Base-by-base conservation (phyloP, 805 yeast genomes). In the Saccharomycopsis javanensis region DNA sequence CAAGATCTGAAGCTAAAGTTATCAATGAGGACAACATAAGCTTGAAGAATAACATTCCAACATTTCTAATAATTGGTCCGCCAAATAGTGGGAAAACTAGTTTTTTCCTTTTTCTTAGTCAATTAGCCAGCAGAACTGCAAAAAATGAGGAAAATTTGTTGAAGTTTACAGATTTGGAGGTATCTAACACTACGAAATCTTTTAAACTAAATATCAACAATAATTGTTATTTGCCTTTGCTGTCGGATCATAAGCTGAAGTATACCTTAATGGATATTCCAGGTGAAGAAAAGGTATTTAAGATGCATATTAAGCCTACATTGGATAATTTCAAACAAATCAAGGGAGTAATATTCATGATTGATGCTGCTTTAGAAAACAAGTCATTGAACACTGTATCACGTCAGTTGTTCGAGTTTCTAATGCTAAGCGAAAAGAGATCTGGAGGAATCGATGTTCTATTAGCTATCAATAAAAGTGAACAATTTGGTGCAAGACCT, bases 401-500 rank as follows among this genome's bases (percentile, higher is more conserved):
- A 0, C 74, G 76, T 59, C 78, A 79, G 59, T 69, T 89, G 60
- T 78, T 83, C 67, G 74, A 79, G 52, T 71, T 89, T 46, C 74
- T 90, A 50, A 72, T 78, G 42, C 64, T 75, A 16, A 81, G 92
- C 1, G 97, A 88, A 66, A 59, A 64, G 15, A 71, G 70, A 62
- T 72, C 76, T 54, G 80, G 83, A 16, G 95, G 95, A 3, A 77
- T 86, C 23, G 92, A 88, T 66, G 75, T 86, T 46, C 72, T 86
- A 52, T 71, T 94, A 58, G 94, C 91, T 16, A 83, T 94, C 60
- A 92, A 92, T 72, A 92, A 92, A 68, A 78, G 79, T 54, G 98
- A 94, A 64, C 77, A 84, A 42, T 94, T 94, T 72, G 88, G 89
- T 60, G 80, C 95, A 15, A 79, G 88, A 63, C 92, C 94, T 20